Evolutionary conservation across 257 asterid species (phyloP).

Genomic region (Marsdenia floribunda): DNA sequence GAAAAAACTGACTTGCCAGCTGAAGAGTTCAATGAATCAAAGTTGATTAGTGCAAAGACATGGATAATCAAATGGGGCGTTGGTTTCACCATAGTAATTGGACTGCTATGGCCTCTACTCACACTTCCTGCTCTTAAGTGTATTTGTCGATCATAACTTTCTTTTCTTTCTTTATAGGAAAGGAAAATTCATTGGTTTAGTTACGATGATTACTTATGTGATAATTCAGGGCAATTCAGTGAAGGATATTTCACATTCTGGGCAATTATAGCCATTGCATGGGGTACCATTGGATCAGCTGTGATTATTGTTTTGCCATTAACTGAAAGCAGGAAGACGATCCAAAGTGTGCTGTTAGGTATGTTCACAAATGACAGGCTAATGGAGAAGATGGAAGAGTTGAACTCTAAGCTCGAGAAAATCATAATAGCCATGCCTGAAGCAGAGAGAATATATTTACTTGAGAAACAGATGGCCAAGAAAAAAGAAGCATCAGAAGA

Average conservation of each 20-base stretch:
- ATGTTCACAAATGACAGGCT: slow-evolving; percentile 82
- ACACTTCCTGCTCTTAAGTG: slow-evolving; percentile 76
- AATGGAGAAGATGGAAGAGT: slow-evolving; percentile 73
- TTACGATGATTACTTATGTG: too few species aligned
- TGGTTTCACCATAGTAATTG: slow-evolving; percentile 68
- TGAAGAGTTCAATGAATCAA: slow-evolving; percentile 71
- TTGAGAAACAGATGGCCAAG: slow-evolving; percentile 54
- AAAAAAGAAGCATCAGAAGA: slow-evolving; percentile 47
- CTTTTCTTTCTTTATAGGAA: too few species aligned
- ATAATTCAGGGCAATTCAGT: slow-evolving; percentile 61
- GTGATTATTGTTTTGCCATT: slow-evolving; percentile 74
- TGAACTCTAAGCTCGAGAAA: slow-evolving; percentile 53
- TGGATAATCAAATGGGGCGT: slow-evolving; percentile 92
- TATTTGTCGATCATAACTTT: neutral
- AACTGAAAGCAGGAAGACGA: slow-evolving; percentile 74
- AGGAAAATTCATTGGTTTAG: too few species aligned
- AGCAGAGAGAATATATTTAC: slow-evolving; percentile 60
- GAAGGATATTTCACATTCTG: slow-evolving; percentile 86
- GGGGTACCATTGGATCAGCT: slow-evolving; percentile 83
- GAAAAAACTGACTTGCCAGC: slow-evolving; percentile 46
- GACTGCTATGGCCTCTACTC: slow-evolving; percentile 72
- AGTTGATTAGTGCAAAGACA: slow-evolving; percentile 48
- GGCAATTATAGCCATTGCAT: slow-evolving; percentile 77
- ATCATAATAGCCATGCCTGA: slow-evolving; percentile 68
- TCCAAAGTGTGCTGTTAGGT: slow-evolving; percentile 52